Evolutionary conservation across 805 yeast species (phyloP), one percentile per base, ranked within the genome.

Genomic region (Zygoascus biomembranicola): DNA sequence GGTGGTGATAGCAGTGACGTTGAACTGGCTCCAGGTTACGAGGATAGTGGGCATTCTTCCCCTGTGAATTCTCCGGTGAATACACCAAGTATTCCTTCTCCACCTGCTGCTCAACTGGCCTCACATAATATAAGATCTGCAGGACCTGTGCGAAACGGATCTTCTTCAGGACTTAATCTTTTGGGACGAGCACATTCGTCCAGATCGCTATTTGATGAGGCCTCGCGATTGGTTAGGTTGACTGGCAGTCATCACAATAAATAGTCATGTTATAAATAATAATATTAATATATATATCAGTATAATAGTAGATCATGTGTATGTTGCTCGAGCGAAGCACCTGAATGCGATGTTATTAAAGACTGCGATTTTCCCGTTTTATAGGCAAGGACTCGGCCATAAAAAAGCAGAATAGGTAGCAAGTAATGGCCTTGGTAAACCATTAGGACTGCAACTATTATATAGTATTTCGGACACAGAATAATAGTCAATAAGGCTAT

Each of bases 1-100:
- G 68, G 79, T 1, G 82, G 76, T 47, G 57, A 57, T 8, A 71
- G 69, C 5, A 68, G 75, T 10, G 77, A 72, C 2, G 77, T 73
- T 19, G 83, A 61, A 26, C 51, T 50, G 50, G 63, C 96, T 1
- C 97, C 97, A 0, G 77, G 78, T 1, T 90, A 89, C 66, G 75
- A 72, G 8, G 39, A 41, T 18, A 32, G 32, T 16, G 37, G 42
- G 9, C 37, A 43, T 46, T 50, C 16, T 26, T 45, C 43, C 23
- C 50, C 50, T n/a, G 20, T 16, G 20, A 23, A 35, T 16, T 19
- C 42, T 20, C 45, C 42, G 23, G 13, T 26, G n/a, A 11, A 11
- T 8, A 10, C 23, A 5, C 20, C 31, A 31, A 16, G 3, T 20
- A 5, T 13, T 14, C 32, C 23, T 8, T n/a, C 45, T 32, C 45